These are phyloP conservation scores for Aspergillus aculeatinus DNA, from an alignment of 2,329 filamentous ascomycete species.

Conservation along the genomic window DNA sequence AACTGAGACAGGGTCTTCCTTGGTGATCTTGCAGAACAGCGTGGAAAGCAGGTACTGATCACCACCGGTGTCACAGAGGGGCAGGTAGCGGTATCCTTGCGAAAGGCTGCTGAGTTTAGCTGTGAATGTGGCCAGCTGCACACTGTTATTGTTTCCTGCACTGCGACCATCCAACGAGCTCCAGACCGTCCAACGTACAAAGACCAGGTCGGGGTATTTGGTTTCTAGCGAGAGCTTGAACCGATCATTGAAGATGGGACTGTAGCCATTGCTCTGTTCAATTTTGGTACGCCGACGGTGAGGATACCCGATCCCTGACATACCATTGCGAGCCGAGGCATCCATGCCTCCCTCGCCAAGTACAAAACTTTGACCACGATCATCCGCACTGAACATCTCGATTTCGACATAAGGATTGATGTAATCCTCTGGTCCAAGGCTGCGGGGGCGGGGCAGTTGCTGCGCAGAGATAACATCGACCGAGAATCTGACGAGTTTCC, in stretches of 20 bases:
- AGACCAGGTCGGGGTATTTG: slow-evolving; percentile 91
- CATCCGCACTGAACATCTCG: slow-evolving; percentile 90
- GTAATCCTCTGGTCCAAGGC: slow-evolving; percentile 67
- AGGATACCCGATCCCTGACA: slow-evolving; percentile 68
- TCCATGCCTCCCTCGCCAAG: slow-evolving; percentile 66
- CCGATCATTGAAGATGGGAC: slow-evolving; percentile 78
- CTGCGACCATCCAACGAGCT: slow-evolving; percentile 75
- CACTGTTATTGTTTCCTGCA: slow-evolving; percentile 61
- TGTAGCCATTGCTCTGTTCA: slow-evolving; percentile 86
- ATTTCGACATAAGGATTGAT: slow-evolving; percentile 95
- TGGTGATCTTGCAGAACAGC: slow-evolving; percentile 84
- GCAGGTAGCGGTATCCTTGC: slow-evolving; percentile 88
- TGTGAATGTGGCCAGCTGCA: slow-evolving; percentile 80
- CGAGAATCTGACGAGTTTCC: slow-evolving; percentile 78
- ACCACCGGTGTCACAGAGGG: slow-evolving; percentile 81
- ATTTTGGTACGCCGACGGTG: slow-evolving; percentile 77
- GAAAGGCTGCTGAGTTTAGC: slow-evolving; percentile 87
- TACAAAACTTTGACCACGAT: slow-evolving; percentile 74
- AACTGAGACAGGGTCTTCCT: slow-evolving; percentile 52
- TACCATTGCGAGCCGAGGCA: slow-evolving; percentile 62
- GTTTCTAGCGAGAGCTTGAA: slow-evolving; percentile 82
- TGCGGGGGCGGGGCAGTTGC: slow-evolving; percentile 81
- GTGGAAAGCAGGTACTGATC: slow-evolving; percentile 95
- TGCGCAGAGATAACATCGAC: slow-evolving; percentile 92
- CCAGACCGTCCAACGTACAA: slow-evolving; percentile 89